These are phyloP conservation scores for Paramecium sexaurelia DNA, from an alignment of 73 alveolate species.

Conservation along the genomic window DNA sequence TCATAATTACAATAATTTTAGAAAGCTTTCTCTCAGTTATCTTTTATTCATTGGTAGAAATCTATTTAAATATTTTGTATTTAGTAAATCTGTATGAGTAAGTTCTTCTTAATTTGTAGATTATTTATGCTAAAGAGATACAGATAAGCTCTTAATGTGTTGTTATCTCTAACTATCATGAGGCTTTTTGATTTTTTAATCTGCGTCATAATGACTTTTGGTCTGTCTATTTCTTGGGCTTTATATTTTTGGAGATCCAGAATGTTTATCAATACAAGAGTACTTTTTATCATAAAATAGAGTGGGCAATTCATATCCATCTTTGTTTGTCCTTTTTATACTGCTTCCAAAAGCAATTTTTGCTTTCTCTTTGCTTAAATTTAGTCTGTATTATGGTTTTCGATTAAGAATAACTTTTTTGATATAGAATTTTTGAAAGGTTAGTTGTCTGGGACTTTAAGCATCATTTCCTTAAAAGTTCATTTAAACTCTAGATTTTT, in stretches of 20 bases:
- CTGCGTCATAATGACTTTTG: neutral
- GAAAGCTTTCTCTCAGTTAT: neutral
- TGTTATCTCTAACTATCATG: neutral
- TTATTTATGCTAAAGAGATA: neutral
- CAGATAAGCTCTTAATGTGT: neutral
- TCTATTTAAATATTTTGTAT: neutral
- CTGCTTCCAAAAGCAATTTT: neutral
- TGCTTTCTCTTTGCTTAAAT: neutral
- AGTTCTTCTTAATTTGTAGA: neutral
- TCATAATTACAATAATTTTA: neutral
- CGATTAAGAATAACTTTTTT: neutral
- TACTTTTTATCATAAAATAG: neutral
- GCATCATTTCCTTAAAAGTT: neutral
- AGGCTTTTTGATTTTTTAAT: neutral
- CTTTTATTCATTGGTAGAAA: neutral
- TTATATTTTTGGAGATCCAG: neutral
- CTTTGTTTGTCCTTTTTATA: neutral
- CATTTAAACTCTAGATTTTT: neutral
- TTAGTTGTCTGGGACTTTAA: neutral
- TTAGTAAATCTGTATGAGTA: neutral
- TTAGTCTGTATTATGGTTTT: neutral
- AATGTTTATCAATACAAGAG: neutral
- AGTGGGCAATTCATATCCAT: neutral
- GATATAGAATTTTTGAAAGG: neutral
- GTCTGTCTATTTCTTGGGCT: neutral